A percentile compares a stretch with the other conserved stretches of the same genome.
Conservation (phyloP, 2,329 filamentous ascomycete species). For the Microcyclosporella mali region DNA sequence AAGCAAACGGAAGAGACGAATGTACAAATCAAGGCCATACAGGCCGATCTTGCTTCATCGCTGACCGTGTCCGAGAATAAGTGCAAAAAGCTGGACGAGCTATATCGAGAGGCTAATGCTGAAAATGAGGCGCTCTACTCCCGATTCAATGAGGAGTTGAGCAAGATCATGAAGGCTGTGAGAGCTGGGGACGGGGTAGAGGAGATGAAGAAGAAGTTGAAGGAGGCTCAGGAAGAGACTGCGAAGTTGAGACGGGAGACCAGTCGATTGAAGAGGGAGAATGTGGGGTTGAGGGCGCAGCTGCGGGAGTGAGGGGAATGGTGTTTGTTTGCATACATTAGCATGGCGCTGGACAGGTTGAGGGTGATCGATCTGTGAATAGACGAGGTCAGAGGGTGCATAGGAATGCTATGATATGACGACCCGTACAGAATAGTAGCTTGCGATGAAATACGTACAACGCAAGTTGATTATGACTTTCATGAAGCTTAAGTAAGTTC, state of each 20-base stretch:
- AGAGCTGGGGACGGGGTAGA: conserved; percentile 71
- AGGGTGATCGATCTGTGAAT: background rate
- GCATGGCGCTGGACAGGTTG: conserved; percentile 4
- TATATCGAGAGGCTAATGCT: conserved; percentile 79
- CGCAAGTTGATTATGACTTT: too few relatives aligned
- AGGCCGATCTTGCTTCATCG: conserved; percentile 64
- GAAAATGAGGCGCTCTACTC: conserved; percentile 93
- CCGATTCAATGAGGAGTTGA: conserved; percentile 84
- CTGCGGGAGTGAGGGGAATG: conserved; percentile 33
- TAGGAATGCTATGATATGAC: too few relatives aligned
- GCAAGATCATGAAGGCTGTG: conserved; percentile 71
- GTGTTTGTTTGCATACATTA: background rate
- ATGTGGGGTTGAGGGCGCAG: conserved; percentile 57
- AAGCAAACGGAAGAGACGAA: conserved; percentile 53
- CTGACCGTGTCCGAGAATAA: conserved; percentile 69
- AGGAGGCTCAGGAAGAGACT: conserved; percentile 70
- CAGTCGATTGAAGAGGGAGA: conserved; percentile 71
- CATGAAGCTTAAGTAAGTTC: too few relatives aligned
- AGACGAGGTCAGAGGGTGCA: too few relatives aligned
- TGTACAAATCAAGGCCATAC: conserved; percentile 57
- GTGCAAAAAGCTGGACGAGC: conserved; percentile 73
- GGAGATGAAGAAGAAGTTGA: conserved; percentile 65
- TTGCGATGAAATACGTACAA: too few relatives aligned
- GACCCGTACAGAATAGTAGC: too few relatives aligned
- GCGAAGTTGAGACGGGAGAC: conserved; percentile 79